Percentiles rank a stretch among this genome's conserved stretches.
Conservation (phyloP, 106 monocot species). For the Phalaenopsis aphrodite region DNA sequence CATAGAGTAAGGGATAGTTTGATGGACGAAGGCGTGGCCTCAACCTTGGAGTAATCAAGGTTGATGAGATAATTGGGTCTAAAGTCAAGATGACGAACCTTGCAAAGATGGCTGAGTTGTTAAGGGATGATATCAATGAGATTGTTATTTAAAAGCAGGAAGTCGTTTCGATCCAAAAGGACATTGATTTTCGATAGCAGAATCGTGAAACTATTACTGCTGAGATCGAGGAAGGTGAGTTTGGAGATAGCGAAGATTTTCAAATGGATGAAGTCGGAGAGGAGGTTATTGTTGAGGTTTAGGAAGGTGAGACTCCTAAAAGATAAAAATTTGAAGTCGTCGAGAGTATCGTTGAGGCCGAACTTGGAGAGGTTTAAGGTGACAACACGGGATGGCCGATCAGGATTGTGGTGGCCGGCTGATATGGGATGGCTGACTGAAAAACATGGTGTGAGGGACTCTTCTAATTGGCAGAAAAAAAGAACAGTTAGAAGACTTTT, state of each 20-base stretch:
- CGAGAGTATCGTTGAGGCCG: conserved; percentile 43
- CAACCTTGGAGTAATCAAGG: conserved; percentile 40
- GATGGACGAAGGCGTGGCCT: conserved; percentile 31
- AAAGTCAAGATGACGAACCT: conserved; percentile 33
- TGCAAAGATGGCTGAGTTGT: conserved; percentile 32
- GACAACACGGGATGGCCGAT: background rate
- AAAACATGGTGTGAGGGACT: too few species aligned
- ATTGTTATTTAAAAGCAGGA: conserved; percentile 69
- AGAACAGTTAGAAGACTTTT: too few species aligned
- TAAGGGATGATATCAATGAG: conserved; percentile 56
- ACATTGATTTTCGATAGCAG: conserved; percentile 49
- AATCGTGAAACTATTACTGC: conserved; percentile 40
- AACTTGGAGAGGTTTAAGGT: conserved; percentile 23
- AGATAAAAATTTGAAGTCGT: conserved; percentile 39
- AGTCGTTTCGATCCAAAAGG: conserved; percentile 25
- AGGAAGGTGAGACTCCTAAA: conserved; percentile 38
- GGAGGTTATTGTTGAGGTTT: conserved; percentile 63
- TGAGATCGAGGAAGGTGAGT: conserved; percentile 32
- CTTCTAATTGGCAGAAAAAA: too few species aligned
- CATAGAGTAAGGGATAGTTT: conserved; percentile 45
- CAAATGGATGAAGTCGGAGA: conserved; percentile 55
- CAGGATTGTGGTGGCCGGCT: too few species aligned
- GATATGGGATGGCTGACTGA: too few species aligned
- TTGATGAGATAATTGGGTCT: conserved; percentile 31
- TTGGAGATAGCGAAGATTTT: conserved; percentile 37